Conservation (phyloP, 1,284 basidiomycete genomes). For the Salmacisia buchloeana region DNA sequence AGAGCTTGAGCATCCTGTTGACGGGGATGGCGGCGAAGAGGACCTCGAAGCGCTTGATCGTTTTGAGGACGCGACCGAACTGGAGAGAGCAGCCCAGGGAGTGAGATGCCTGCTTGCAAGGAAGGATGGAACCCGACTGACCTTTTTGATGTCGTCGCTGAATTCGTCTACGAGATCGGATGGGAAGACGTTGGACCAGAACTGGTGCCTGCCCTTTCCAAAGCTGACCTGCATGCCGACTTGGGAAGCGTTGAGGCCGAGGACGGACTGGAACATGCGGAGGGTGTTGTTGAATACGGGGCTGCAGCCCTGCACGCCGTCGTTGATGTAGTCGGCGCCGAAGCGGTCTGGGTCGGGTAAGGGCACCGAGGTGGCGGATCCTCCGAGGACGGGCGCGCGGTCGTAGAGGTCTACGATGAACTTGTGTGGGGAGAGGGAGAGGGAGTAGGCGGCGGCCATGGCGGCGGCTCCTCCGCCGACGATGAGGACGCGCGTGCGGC, state of each 20-base stretch:
- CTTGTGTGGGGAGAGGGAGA: conserved; percentile 30
- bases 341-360: conserved; percentile 36
- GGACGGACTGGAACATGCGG: conserved; percentile 37
- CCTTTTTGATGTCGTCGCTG: conserved; percentile 34
- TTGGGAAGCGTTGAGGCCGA: conserved; percentile 36
- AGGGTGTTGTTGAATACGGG: conserved; percentile 44
- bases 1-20: conserved; percentile 34
- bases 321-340: conserved; percentile 43
- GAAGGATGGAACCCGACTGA: not conserved
- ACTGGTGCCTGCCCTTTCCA: conserved; percentile 37
- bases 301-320: conserved; percentile 40
- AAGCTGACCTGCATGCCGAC: conserved; percentile 45
- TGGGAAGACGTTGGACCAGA: conserved; percentile 45
- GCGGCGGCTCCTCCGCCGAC: conserved; percentile 37
- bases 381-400: conserved; percentile 34
- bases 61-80: conserved; percentile 38
- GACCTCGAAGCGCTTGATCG: conserved; percentile 41
- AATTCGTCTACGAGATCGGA: conserved; percentile 39
- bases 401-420: conserved; percentile 42
- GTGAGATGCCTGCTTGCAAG: not conserved
- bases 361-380: conserved; percentile 41
- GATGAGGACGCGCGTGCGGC: conserved; percentile 40
- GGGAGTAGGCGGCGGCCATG: conserved; percentile 36
- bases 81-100: not conserved
- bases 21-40: conserved; percentile 43